These are phyloP conservation scores for Parafenestella ontariensis DNA, from an alignment of 2,329 filamentous ascomycete species.

Conservation along the genomic window DNA sequence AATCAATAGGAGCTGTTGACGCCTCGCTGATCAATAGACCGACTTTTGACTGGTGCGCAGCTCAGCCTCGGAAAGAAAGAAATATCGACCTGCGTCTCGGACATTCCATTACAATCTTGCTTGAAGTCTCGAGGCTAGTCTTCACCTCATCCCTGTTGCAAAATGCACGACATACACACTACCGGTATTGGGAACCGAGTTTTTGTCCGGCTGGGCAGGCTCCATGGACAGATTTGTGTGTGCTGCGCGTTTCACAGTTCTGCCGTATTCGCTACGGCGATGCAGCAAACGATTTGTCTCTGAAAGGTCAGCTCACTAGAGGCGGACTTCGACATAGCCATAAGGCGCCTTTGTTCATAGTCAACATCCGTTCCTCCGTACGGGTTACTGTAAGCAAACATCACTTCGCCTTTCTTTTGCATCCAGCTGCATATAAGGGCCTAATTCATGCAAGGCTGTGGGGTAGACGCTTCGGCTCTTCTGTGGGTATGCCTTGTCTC, in stretches of 20 bases:
- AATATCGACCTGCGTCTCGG: slow-evolving; percentile 15
- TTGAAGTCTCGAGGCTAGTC: slow-evolving; percentile 8
- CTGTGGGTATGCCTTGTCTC: slow-evolving; percentile 13
- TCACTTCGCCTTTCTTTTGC: background rate
- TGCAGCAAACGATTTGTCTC: background rate
- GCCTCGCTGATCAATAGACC: slow-evolving; percentile 20
- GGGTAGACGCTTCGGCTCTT: too few species aligned
- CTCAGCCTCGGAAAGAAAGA: slow-evolving; percentile 36
- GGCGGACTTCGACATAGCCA: slow-evolving; percentile 14
- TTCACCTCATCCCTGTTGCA: slow-evolving; percentile 17
- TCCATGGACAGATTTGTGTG: background rate
- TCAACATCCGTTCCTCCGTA: background rate
- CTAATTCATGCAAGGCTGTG: too few species aligned
- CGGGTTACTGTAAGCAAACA: background rate
- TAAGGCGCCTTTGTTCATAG: slow-evolving; percentile 5
- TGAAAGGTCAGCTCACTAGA: background rate
- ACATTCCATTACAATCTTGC: slow-evolving; percentile 6
- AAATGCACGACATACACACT: slow-evolving; percentile 8
- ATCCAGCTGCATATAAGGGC: background rate
- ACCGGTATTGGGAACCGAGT: background rate
- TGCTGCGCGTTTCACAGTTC: background rate
- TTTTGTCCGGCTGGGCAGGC: slow-evolving; percentile 20
- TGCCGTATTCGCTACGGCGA: background rate
- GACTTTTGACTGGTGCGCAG: slow-evolving; percentile 11
- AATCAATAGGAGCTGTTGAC: slow-evolving; percentile 18